phyloP scores from a whole-genome alignment of 257 asterid genomes.

The Fraxinus cuspidata region DNA sequence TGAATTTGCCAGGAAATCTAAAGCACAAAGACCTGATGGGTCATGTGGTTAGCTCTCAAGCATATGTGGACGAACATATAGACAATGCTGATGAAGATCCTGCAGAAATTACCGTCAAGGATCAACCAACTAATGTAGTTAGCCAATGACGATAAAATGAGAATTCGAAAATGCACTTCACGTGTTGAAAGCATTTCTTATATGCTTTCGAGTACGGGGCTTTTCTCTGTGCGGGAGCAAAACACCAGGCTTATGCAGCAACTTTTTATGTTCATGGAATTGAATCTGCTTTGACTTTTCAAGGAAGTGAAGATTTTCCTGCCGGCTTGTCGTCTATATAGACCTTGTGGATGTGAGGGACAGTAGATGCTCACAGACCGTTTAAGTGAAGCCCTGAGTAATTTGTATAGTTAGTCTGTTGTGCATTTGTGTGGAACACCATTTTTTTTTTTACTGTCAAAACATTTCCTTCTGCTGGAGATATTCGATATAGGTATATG shows the following conservation, averaged over 20 bases:
- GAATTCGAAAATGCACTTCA: constrained; percentile 6
- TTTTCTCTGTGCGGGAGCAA: not conserved
- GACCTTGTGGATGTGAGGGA: not conserved
- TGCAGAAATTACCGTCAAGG: constrained; percentile 35
- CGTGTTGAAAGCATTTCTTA: not conserved
- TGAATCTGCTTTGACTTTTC: not conserved
- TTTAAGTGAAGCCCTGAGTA: not conserved
- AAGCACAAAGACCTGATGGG: constrained; percentile 88
- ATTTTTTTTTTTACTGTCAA: not conserved
- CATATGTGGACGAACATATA: constrained; percentile 57
- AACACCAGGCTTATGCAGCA: not conserved
- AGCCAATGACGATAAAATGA: constrained; percentile 11
- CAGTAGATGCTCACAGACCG: not conserved
- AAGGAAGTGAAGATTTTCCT: not conserved
- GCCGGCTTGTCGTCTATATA: not conserved
- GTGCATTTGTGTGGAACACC: not conserved
- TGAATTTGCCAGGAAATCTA: constrained; percentile 65
- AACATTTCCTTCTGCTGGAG: not conserved
- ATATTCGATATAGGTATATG: not conserved
- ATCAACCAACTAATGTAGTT: constrained; percentile 30
- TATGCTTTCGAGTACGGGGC: not conserved
- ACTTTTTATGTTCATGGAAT: not conserved
- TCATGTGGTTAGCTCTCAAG: constrained; percentile 84
- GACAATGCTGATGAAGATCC: constrained; percentile 37
- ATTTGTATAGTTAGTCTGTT: not conserved